Evolutionary conservation across 345 rosid genomes (phyloP), one percentile per base, ranked within the genome.

Genomic region (Bruguiera sexangula): DNA sequence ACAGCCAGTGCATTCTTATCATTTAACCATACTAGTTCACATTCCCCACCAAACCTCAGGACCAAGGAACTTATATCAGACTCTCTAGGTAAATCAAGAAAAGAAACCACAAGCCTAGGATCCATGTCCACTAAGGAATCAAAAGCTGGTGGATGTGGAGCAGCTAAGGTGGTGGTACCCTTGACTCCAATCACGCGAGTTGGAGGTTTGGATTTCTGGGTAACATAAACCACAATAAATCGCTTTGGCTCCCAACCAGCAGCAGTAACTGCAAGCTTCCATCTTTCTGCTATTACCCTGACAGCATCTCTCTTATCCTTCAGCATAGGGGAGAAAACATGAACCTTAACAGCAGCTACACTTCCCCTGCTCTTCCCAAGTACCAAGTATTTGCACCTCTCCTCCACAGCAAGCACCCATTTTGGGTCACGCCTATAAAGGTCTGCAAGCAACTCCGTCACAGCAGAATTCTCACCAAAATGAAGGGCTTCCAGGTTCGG

Each of bases 191-290:
- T 80, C 62, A 92, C 81, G 50, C 94, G 92, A 73, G 87, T 61
- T 30, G 98, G 99, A 5, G 88, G 73, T 69, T 85, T 95, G 4
- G 99, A 95, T 79, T 90, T 92, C 7, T 86, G 75, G 5, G 92
- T 88, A 18, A 81, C 89, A 74, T 90, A 89, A 56, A 90, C 79
- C 78, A 89, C 92, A 65, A 86, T 79, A 64, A 92, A 95, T 61
- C 89, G 92, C 82, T 86, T 95, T 48, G 99, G 96, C 84, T 95
- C 99, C 98, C 99, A 85, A 50, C 96, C 98, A 53, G 92, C 88
- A 36, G 88, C 80, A 64, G 55, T 78, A 63, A 92, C 80, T 16
- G 87, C 80, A 79, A 95, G 97, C 82, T 88, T 95, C 98, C 99
- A 95, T 74, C 98, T 90, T 76, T 88, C 99, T n/a, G 97, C 91